A percentile compares a stretch with the other conserved stretches of the same genome.
Evolutionary conservation across 1,284 basidiomycete species (phyloP).

Genomic region (Lentinula novae-zelandiae): DNA sequence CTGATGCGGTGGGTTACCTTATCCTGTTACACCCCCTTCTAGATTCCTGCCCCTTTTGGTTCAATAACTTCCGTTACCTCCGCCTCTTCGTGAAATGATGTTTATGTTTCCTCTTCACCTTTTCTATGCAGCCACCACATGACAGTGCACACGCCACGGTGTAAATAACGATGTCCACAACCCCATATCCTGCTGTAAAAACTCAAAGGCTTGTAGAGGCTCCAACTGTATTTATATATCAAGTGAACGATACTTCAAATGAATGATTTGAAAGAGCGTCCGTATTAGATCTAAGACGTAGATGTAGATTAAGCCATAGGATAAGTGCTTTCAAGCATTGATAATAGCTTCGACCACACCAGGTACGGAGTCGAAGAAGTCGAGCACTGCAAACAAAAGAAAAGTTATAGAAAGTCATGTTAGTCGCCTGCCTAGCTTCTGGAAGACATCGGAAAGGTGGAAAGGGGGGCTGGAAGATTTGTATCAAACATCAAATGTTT

Average conservation of each 20-base stretch:
- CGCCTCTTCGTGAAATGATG: not conserved
- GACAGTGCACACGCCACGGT: constrained; percentile 19
- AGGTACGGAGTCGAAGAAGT: constrained; percentile 18
- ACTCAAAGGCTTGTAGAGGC: not conserved
- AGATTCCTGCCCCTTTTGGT: no score
- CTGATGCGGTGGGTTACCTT: constrained; percentile 28
- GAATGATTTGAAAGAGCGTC: no score
- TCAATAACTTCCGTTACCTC: no score
- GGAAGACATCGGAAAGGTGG: no score
- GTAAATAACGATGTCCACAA: not conserved
- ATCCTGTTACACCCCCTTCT: not conserved
- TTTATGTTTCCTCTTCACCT: not conserved
- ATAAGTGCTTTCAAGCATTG: not conserved
- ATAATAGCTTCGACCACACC: constrained; percentile 19
- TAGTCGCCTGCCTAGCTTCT: not conserved
- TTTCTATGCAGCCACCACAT: constrained; percentile 17
- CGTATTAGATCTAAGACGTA: no score
- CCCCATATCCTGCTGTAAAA: not conserved
- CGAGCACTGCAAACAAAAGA: constrained; percentile 14
- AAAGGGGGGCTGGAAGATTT: not conserved
- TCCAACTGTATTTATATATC: not conserved
- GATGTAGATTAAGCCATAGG: not conserved
- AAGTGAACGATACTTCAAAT: not conserved
- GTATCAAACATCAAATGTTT: not conserved
- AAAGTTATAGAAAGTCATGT: not conserved